A percentile compares a stretch with the other conserved stretches of the same genome.
phyloP scores from a whole-genome alignment of 2,329 filamentous ascomycete genomes.

The Aspergillus chevalieri region DNA sequence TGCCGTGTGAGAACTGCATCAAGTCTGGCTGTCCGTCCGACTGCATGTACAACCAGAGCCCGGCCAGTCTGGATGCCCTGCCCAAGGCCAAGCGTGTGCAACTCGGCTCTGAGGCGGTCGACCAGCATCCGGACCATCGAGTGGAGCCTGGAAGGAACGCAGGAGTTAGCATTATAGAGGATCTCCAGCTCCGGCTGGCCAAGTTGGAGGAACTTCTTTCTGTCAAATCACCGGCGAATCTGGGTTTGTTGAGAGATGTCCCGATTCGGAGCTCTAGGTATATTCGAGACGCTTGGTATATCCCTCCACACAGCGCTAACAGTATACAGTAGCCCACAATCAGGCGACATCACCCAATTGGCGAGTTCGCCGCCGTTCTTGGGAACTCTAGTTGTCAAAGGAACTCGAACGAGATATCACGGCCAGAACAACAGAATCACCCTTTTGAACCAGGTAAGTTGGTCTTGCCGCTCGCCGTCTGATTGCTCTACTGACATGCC shows the following conservation, averaged over 20 bases:
- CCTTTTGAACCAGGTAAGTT: conserved; percentile 12
- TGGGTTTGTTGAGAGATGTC: background rate
- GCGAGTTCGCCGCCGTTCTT: conserved; percentile 5
- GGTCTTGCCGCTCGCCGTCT: background rate
- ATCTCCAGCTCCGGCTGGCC: conserved; percentile 16
- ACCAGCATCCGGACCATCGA: background rate
- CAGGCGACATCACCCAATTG: background rate
- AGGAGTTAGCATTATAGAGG: conserved; percentile 14
- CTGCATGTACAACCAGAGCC: conserved; percentile 13
- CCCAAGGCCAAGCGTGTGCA: conserved; percentile 7
- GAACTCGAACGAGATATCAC: conserved; percentile 16
- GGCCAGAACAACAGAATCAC: conserved; percentile 15
- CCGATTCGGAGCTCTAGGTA: conserved; percentile 5
- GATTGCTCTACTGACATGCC: background rate
- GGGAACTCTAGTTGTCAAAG: conserved; percentile 17
- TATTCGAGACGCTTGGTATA: background rate
- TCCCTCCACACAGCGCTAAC: background rate
- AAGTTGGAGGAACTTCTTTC: conserved; percentile 13
- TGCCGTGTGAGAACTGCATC: conserved; percentile 18
- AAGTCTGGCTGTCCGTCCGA: conserved; percentile 10
- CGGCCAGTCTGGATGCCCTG: background rate
- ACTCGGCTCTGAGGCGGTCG: background rate
- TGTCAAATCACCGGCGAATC: conserved; percentile 1
- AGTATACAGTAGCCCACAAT: conserved; percentile 4
- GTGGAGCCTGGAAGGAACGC: background rate